Evolutionary conservation across 1,284 basidiomycete genomes (phyloP).

Genomic region (Cystobasidium sp.): DNA sequence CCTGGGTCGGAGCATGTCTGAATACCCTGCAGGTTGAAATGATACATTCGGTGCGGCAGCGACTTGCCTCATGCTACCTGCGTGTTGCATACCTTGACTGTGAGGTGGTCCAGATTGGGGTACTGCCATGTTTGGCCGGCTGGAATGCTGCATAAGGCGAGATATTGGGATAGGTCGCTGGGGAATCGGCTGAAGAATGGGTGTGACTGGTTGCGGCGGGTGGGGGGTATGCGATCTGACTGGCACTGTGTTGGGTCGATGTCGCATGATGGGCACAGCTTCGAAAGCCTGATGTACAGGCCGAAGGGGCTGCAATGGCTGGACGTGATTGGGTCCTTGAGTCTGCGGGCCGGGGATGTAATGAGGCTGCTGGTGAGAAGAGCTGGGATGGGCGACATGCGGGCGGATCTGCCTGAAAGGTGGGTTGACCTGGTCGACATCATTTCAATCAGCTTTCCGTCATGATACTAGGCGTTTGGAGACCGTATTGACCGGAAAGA

Average conservation of each 20-base stretch:
- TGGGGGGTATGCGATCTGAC: neutral
- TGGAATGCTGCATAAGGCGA: constrained; percentile 10
- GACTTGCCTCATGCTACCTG: no score
- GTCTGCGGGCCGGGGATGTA: no score
- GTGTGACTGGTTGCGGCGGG: neutral
- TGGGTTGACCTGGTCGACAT: neutral
- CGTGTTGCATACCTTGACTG: no score
- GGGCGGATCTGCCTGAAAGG: neutral
- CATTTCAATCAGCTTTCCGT: neutral
- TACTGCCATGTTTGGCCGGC: neutral
- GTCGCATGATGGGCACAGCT: neutral
- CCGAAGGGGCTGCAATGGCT: neutral
- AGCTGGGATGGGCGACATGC: no score
- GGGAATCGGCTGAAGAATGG: constrained; percentile 9
- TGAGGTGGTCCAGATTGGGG: neutral
- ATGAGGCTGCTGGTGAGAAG: no score
- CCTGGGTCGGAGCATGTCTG: no score
- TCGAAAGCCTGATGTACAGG: neutral
- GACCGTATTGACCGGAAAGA: neutral
- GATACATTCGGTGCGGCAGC: no score
- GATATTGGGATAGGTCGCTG: constrained; percentile 13
- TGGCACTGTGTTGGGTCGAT: neutral
- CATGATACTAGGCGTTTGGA: neutral
- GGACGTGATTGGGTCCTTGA: no score
- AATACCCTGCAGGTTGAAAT: no score